Evolutionary conservation across 2,329 filamentous ascomycete species (phyloP), one percentile per base, ranked within the genome.

Genomic region (Rutstroemia sydowiana): DNA sequence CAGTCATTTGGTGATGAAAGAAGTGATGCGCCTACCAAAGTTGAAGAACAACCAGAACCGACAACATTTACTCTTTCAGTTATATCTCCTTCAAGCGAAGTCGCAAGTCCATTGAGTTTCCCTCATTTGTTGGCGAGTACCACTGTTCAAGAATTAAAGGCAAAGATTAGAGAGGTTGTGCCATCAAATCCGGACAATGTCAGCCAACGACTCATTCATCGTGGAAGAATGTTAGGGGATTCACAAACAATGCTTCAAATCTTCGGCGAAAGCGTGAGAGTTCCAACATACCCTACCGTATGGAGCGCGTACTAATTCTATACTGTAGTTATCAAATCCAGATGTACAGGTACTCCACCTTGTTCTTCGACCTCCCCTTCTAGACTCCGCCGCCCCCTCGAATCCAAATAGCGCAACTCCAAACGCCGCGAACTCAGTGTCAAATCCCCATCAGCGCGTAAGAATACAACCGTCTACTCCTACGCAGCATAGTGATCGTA

Each of bases 201-300:
- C 31, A 71, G 75, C 31, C 78, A 84, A 63, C 73, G 81, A 39
- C 67, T 85, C 53, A 84, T 85, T 34, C 75, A 84, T 60, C 72
- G 76, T 39, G 81, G 81, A 1, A 75, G 79, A 32, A 71, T 81
- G 43, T 67, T 84, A 44, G 64, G 73, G 45, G 78, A 82, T 34
- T 67, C 68, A 10, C 77, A 81, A 52, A 81, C 75, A 14, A 69
- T 85, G 67, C 62, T 73, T 21, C 74, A 79, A 34, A 66, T 84
- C 3, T 78, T 84, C 61, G 79, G 80, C 3, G 75, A 79, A 54
- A 66, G 70, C 23, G 64, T 65, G 57, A 53, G 56, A 34, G 61
- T 18, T 26, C 28, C 14, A 14, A 8, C 23, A 16, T 26, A 26
- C 48, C 18, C 44, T 55, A 16, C 30, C 23, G 13, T 16, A 6